These are phyloP conservation scores for Chiua virens DNA, from an alignment of 768 basidiomycete species.

Conservation along the genomic window DNA sequence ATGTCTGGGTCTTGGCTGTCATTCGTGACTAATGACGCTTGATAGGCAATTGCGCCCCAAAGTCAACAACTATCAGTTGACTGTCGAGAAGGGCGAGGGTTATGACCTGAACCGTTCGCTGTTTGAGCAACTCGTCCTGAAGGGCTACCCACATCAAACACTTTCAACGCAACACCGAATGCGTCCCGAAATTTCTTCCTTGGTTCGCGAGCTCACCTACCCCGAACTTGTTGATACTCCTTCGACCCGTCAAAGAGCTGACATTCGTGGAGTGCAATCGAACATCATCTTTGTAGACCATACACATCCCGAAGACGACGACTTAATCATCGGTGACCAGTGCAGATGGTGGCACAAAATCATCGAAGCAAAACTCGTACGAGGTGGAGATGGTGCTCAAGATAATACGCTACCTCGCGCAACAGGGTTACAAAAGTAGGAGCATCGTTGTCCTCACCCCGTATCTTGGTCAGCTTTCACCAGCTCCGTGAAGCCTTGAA, in stretches of 20 bases:
- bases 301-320: constrained; percentile 51
- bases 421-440: constrained; percentile 65
- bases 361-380: constrained; percentile 60
- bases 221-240: constrained; percentile 59
- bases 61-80: constrained; percentile 62
- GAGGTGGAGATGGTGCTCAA: constrained; percentile 67
- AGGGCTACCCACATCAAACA: constrained; percentile 59
- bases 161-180: constrained; percentile 66
- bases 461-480: constrained; percentile 63
- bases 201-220: constrained; percentile 64
- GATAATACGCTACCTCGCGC: constrained; percentile 61
- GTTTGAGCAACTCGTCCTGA: constrained; percentile 66
- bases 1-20: constrained; percentile 18
- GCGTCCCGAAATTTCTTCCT: constrained; percentile 68
- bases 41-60: constrained; percentile 70
- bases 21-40: background rate
- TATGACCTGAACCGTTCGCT: constrained; percentile 67
- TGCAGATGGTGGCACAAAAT: constrained; percentile 44
- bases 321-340: constrained; percentile 41
- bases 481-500: constrained; percentile 48
- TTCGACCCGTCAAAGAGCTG: constrained; percentile 46
- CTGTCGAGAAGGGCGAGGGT: constrained; percentile 66
- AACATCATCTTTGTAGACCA: constrained; percentile 67
- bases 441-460: constrained; percentile 67
- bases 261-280: constrained; percentile 53